phyloP scores from a whole-genome alignment of 441 rosid species.

The Bocquillonia castaneifolia region DNA sequence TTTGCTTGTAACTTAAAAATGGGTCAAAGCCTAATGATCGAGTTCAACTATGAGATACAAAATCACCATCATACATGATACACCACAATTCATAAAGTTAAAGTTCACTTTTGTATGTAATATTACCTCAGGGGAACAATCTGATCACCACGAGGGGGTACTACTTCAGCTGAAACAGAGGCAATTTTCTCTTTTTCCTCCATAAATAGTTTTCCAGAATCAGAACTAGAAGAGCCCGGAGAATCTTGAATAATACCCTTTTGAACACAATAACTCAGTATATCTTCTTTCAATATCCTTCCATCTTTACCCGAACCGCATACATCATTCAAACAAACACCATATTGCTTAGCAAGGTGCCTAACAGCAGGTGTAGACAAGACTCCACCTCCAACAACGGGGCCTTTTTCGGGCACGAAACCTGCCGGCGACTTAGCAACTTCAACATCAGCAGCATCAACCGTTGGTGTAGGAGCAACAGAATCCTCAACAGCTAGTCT shows the following conservation, averaged over 20 bases:
- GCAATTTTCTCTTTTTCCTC: conserved; percentile 24
- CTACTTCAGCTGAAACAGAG: conserved; percentile 22
- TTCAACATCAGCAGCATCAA: conserved; percentile 20
- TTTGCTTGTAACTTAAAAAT: neutral
- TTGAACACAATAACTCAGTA: conserved; percentile 47
- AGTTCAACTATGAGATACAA: neutral
- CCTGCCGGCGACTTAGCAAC: conserved; percentile 14
- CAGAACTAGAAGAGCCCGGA: conserved; percentile 24
- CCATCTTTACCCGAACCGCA: conserved; percentile 69
- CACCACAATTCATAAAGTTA: neutral
- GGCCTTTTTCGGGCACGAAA: too few relatives aligned
- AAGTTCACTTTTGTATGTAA: neutral
- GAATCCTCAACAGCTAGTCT: conserved; percentile 52
- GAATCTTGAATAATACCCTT: conserved; percentile 37
- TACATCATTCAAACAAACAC: conserved; percentile 49
- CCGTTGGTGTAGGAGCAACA: conserved; percentile 23
- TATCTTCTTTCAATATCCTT: conserved; percentile 73
- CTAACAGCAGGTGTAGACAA: conserved; percentile 72
- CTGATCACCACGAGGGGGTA: conserved; percentile 40
- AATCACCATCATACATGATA: neutral
- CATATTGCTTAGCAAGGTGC: conserved; percentile 62
- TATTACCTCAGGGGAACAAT: conserved; percentile 63
- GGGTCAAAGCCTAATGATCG: neutral
- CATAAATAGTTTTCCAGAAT: conserved; percentile 19
- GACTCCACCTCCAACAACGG: too few relatives aligned